Base-by-base conservation (phyloP, 805 yeast species). In the Clavispora santaluciae region DNA sequence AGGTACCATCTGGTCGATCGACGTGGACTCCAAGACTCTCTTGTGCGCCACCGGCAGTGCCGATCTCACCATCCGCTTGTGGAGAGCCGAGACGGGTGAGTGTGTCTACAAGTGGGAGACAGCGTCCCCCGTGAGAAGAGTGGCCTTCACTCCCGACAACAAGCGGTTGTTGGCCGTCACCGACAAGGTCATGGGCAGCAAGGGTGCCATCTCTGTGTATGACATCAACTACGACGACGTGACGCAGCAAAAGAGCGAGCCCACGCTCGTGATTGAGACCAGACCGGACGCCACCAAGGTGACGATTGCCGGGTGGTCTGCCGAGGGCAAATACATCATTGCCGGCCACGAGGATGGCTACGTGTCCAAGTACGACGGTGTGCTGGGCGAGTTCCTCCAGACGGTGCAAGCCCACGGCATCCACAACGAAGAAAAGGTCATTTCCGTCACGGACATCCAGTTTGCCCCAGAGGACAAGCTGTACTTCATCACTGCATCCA, bases 1-100 rank as follows among this genome's bases (percentile, higher is more conserved):
- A 44, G 99, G 99, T 81, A 86, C 96, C 40, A 83, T 93, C 56
- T 88, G 95, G 93, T 82, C 96, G 24, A 82, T 93, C 50, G 98
- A 90, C 61, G 83, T 89, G 35, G 93, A 87, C 62, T 63, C 69
- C 30, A 74, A 76, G 42, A 73, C 91, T n/a, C 70, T 74, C 30
- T 75, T 76, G 47, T 81, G 87, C 49, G 79, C 82, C 42, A 90
- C 99, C 3, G 97, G 96, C 25, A 80, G 93, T 47, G 96, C 96
- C 41, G 99, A 93, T 61, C 81, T 83, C 63, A 72, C 84, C 40
- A 79, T 86, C 53, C 86, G 85, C 54, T 74, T 91, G 49, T 93
- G 97, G 97, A 76, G 76, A 49, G 85, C 85, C 13, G 69, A 75
- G 56, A 83, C 80, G 37, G 99, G 99, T 38, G 75, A 81, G 55